These are phyloP conservation scores for Nicotiana attenuata DNA, from an alignment of 257 asterid species.

Conservation along the genomic window DNA sequence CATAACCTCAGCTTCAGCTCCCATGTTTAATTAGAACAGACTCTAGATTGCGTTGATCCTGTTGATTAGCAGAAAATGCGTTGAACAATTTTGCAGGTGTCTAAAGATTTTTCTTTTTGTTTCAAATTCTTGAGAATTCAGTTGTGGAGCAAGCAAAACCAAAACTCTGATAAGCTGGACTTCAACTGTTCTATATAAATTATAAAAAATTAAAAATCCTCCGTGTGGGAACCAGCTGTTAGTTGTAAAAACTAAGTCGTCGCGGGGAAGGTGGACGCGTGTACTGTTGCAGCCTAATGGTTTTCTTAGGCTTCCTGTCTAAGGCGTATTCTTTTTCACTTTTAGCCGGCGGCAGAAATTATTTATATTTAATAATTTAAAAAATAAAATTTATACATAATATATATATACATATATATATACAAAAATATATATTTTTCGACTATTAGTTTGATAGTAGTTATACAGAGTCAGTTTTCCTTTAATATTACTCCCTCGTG, in stretches of 20 bases:
- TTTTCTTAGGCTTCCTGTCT: not conserved
- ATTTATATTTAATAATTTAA: too few relatives aligned
- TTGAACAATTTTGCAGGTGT: too few relatives aligned
- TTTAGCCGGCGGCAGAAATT: too few relatives aligned
- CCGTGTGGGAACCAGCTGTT: conserved; percentile 25
- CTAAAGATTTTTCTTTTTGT: not conserved
- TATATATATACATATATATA: too few relatives aligned
- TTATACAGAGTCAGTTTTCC: too few relatives aligned
- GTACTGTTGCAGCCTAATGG: conserved; percentile 7
- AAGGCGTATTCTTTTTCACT: too few relatives aligned
- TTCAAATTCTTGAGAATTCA: not conserved
- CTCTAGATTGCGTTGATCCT: too few relatives aligned
- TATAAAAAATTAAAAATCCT: not conserved
- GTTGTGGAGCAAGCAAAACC: not conserved
- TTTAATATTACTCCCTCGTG: too few relatives aligned
- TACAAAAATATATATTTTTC: too few relatives aligned
- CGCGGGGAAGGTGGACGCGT: conserved; percentile 18
- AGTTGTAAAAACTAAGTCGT: not conserved
- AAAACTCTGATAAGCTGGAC: not conserved
- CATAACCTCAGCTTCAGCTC: conserved; percentile 63
- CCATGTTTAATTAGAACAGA: conserved; percentile 25
- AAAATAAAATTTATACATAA: too few relatives aligned
- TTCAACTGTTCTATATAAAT: not conserved
- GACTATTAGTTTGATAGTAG: too few relatives aligned
- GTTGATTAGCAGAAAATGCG: too few relatives aligned